Percentiles rank a stretch among this genome's conserved stretches.
Conservation (phyloP, 208 protist genomes). For the Crithidia bombi region DNA sequence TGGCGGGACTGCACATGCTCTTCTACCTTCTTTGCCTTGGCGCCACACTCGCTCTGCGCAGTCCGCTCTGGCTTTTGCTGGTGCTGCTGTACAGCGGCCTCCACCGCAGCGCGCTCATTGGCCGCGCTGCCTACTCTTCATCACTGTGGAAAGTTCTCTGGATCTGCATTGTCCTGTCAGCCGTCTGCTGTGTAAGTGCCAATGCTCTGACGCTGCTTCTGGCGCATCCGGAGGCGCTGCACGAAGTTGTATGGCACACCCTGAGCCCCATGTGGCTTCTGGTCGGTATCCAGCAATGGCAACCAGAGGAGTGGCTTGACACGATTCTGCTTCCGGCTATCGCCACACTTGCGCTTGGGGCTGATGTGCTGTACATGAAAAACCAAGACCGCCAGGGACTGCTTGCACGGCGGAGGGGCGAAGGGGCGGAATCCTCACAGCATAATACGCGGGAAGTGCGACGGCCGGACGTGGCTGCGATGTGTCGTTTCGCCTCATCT, state of each 20-base stretch:
- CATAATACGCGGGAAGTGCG: background rate
- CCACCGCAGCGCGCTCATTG: constrained; percentile 11
- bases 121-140: constrained; percentile 6
- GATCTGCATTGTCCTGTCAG: background rate
- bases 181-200: constrained; percentile 16
- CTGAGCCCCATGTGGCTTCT: constrained; percentile 21
- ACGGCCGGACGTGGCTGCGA: background rate
- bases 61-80: constrained; percentile 23
- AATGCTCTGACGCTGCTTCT: constrained; percentile 14
- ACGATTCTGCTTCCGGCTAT: constrained; percentile 16
- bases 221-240: background rate
- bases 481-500: background rate
- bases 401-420: background rate
- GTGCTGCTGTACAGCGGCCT: constrained; percentile 15
- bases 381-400: background rate
- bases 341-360: background rate
- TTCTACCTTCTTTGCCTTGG: constrained; percentile 16
- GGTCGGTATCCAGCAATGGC: constrained; percentile 27
- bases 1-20: constrained; percentile 11
- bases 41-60: constrained; percentile 12
- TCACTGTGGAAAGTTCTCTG: constrained; percentile 10
- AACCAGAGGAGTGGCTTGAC: constrained; percentile 6
- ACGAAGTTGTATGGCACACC: constrained; percentile 1
- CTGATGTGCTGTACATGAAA: constrained; percentile 12
- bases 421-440: background rate